Conservation (phyloP, 352 stramenopile genomes). For the Phytopythium mirpurense region DNA sequence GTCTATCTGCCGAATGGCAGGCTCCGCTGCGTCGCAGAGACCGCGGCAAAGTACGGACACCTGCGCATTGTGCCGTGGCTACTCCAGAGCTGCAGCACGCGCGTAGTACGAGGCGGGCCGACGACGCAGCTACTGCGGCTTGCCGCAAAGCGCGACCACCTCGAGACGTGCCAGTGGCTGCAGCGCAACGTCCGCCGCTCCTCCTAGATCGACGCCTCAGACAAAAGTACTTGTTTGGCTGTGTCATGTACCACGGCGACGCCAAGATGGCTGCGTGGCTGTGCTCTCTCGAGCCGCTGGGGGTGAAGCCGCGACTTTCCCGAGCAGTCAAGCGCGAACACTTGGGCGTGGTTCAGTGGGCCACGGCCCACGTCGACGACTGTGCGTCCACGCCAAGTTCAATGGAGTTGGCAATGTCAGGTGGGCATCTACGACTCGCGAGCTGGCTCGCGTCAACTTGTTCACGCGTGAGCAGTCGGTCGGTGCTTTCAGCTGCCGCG, state of each 20-base stretch:
- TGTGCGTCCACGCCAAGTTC: neutral
- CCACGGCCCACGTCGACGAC: neutral
- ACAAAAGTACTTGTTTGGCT: neutral
- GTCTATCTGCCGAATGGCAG: neutral
- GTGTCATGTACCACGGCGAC: neutral
- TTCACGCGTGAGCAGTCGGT: neutral
- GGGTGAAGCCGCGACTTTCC: neutral
- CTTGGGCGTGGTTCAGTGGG: neutral
- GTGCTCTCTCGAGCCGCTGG: neutral
- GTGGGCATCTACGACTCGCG: neutral
- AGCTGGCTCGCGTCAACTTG: neutral
- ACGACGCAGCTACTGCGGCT: neutral
- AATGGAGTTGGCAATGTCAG: neutral
- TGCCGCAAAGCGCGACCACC: neutral
- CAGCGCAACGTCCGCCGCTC: neutral
- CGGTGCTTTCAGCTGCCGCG: neutral
- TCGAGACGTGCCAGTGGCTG: neutral
- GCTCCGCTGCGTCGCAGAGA: neutral
- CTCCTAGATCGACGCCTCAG: neutral
- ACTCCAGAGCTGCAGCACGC: neutral
- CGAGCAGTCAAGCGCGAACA: neutral
- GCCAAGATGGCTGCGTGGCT: neutral
- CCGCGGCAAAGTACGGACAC: neutral
- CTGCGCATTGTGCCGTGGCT: neutral
- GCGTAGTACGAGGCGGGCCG: neutral